Evolutionary conservation across 1,284 basidiomycete species (phyloP), one percentile per base, ranked within the genome.

Genomic region (Puccinia sorghi): DNA sequence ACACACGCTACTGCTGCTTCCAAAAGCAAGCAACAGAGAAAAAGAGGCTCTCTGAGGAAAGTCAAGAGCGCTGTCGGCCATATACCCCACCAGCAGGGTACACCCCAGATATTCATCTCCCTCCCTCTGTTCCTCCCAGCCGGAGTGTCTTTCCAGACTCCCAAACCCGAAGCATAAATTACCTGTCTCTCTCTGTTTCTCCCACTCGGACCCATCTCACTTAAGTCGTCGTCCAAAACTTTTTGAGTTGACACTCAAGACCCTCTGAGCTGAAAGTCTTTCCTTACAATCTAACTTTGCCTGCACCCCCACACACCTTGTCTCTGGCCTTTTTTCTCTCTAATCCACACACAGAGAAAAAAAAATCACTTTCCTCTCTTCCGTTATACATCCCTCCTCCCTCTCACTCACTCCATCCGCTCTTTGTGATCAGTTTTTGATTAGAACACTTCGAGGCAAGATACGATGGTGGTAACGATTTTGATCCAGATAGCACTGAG

Each of bases 241-340:
- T 61, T 20, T n/a, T 46, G 39, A 64, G 37, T 46, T 64, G 9
- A 12, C 37, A 22, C 61, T 46, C 61, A 12, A 25, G 20, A 9
- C 1, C n/a, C 41, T 13, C 22, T n/a, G 12, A 46, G n/a, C 9
- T 46, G 8, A 12, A 46, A 46, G 25, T 22, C 25, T 59, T 32
- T 32, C 6, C 37, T 22, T 25, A 43, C 61, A 64, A 64, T 64
- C 61, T 64, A 64, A 41, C 61, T 64, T 64, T 39, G 17, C 57
- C 27, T 37, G n/a, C n/a, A n/a, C n/a, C n/a, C n/a, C n/a, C n/a
- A n/a, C 64, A 22, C 17, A 27, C 25, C 25, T 43, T 43, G 32
- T 25, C 43, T 52, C 46, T 52, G 37, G 32, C 3, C 48, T 52
- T 69, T 48, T 52, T 48, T 50, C 50, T 27, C n/a, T n/a, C n/a